phyloP scores from a whole-genome alignment of 2,329 filamentous ascomycete genomes.

The Colletotrichum eleusines region DNA sequence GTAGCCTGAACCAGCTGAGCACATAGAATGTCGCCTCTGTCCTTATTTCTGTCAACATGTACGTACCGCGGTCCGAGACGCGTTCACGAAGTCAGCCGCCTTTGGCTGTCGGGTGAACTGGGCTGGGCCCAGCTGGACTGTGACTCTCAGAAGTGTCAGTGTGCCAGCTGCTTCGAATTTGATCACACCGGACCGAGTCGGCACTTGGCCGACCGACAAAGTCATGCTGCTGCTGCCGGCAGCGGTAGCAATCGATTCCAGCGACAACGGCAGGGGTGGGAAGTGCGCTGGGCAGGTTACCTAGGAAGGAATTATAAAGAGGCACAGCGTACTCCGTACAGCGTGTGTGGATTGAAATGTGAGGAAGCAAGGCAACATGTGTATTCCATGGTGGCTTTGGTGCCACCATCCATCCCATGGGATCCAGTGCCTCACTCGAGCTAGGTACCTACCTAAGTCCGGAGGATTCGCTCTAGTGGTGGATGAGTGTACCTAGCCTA shows the following conservation, averaged over 20 bases:
- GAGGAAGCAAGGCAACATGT: too few species aligned
- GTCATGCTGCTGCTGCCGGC: not conserved
- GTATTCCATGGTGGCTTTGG: not conserved
- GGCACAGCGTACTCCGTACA: too few species aligned
- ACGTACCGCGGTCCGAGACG: not conserved
- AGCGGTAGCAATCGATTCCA: not conserved
- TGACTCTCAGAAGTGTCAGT: not conserved
- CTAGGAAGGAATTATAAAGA: too few species aligned
- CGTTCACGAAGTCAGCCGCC: not conserved
- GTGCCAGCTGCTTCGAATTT: not conserved
- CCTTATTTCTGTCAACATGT: not conserved
- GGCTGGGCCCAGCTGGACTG: constrained; percentile 1
- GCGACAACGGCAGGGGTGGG: not conserved
- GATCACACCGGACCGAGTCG: constrained; percentile 11
- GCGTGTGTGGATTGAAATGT: too few species aligned
- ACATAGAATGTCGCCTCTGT: not conserved
- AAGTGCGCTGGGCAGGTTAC: not conserved
- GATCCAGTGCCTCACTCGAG: not conserved
- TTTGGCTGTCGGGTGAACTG: not conserved
- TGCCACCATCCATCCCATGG: not conserved
- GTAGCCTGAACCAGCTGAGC: constrained; percentile 5
- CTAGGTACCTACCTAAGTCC: not conserved
- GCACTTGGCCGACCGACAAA: constrained; percentile 16
- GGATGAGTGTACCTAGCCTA: not conserved
- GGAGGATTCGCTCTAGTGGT: not conserved